Evolutionary conservation across 345 rosid genomes (phyloP).

Genomic region (Rhodamnia argentea): DNA sequence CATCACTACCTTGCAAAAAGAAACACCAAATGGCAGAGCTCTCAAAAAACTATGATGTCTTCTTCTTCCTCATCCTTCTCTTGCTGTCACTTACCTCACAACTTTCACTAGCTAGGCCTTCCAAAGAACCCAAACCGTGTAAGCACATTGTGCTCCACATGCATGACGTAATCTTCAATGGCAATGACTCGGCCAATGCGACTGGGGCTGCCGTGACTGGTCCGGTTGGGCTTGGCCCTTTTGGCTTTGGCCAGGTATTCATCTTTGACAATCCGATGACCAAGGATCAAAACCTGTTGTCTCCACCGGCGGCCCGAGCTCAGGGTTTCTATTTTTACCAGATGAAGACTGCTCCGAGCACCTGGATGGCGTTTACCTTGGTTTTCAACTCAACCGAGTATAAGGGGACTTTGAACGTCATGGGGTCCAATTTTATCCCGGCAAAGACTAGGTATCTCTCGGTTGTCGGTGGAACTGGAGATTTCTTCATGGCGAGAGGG

Average conservation of each 20-base stretch:
- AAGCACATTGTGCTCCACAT: conserved; percentile 32
- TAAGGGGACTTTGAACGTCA: conserved; percentile 43
- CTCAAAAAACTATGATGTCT: no score
- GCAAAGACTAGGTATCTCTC: conserved; percentile 55
- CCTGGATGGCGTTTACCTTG: conserved; percentile 15
- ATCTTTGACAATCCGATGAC: not conserved
- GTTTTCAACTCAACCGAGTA: conserved; percentile 19
- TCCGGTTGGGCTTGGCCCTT: not conserved
- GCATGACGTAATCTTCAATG: conserved; percentile 44
- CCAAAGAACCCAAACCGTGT: conserved; percentile 27
- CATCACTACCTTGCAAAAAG: no score
- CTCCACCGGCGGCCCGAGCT: not conserved
- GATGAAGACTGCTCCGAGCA: not conserved
- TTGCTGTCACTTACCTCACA: no score
- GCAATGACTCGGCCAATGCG: conserved; percentile 24
- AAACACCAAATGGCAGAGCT: no score
- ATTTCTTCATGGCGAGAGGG: conserved; percentile 67
- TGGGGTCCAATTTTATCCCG: conserved; percentile 44
- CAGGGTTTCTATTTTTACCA: not conserved
- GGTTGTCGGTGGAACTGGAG: conserved; percentile 52
- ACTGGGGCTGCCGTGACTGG: not conserved
- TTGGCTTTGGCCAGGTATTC: not conserved
- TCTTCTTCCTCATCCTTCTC: no score
- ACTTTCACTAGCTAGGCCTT: not conserved
- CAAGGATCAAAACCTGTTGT: not conserved